These are phyloP conservation scores for Ramularia endophylla DNA, from an alignment of 2,329 filamentous ascomycete species.

Conservation along the genomic window DNA sequence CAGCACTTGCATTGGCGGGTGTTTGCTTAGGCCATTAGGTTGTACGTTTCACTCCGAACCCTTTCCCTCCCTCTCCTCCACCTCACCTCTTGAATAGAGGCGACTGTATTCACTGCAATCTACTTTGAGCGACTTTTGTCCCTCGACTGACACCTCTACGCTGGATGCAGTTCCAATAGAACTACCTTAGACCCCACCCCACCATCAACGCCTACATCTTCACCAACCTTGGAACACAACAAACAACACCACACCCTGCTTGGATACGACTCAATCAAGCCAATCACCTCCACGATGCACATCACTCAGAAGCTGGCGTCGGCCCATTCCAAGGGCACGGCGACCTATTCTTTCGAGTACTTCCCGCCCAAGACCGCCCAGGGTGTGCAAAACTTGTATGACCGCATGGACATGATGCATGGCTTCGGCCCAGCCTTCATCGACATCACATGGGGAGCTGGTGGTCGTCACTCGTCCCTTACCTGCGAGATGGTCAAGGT, in stretches of 20 bases:
- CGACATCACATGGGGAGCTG: conserved; percentile 97
- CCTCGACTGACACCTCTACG: too few relatives aligned
- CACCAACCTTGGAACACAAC: not conserved
- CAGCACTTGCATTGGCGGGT: too few relatives aligned
- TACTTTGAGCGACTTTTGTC: too few relatives aligned
- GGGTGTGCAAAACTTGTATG: conserved; percentile 98
- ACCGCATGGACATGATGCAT: conserved; percentile 99
- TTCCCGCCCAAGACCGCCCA: conserved; percentile 97
- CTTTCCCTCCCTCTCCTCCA: not conserved
- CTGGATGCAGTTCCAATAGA: too few relatives aligned
- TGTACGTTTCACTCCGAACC: too few relatives aligned
- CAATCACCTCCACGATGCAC: conserved; percentile 66
- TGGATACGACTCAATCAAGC: too few relatives aligned
- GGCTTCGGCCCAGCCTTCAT: conserved; percentile 90
- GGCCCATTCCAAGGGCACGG: conserved; percentile 68
- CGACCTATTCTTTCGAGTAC: conserved; percentile 98
- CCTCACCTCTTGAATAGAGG: too few relatives aligned
- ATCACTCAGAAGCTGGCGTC: conserved; percentile 87
- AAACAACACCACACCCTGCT: not conserved
- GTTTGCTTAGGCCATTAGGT: too few relatives aligned
- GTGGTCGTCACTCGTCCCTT: conserved; percentile 81
- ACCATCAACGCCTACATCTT: too few relatives aligned
- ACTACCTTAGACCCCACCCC: too few relatives aligned
- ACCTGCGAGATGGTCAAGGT: conserved; percentile 98
- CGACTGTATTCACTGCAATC: too few relatives aligned